Evolutionary conservation across 805 yeast genomes (phyloP).

Genomic region (Candida odintsovae): DNA sequence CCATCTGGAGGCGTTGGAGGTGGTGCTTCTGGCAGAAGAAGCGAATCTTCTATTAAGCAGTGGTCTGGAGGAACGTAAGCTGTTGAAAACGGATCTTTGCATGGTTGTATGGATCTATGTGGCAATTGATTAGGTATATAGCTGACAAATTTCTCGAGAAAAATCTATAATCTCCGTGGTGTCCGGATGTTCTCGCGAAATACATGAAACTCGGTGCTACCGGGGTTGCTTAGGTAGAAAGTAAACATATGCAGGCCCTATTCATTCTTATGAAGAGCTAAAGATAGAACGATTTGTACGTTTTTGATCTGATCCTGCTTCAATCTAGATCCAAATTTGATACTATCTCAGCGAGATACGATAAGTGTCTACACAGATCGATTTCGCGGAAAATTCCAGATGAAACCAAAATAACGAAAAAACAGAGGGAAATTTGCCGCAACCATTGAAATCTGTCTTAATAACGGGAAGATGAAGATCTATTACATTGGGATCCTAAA

Average conservation of each 20-base stretch:
- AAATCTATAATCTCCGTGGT: not conserved
- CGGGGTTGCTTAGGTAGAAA: no score
- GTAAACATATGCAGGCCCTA: no score
- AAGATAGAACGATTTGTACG: no score
- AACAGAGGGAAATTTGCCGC: not conserved
- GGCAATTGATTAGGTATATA: not conserved
- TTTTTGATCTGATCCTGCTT: no score
- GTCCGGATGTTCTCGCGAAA: not conserved
- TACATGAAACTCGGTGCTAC: no score
- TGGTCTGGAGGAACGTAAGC: conserved; percentile 3
- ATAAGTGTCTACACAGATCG: not conserved
- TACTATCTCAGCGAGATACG: no score
- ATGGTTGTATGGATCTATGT: not conserved
- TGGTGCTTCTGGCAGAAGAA: conserved; percentile 5
- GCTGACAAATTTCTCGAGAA: conserved; percentile 2
- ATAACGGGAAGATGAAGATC: conserved; percentile 63
- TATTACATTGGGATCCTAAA: conserved; percentile 86
- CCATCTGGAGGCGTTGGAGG: conserved; percentile 8
- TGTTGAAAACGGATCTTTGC: not conserved
- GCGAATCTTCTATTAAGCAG: conserved; percentile 10
- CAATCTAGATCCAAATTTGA: no score
- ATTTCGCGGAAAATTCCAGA: no score
- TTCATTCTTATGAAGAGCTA: no score
- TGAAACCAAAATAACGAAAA: not conserved
- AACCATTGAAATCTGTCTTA: not conserved